Conservation (phyloP, 2,329 filamentous ascomycete genomes). For the Fusarium hostae region DNA sequence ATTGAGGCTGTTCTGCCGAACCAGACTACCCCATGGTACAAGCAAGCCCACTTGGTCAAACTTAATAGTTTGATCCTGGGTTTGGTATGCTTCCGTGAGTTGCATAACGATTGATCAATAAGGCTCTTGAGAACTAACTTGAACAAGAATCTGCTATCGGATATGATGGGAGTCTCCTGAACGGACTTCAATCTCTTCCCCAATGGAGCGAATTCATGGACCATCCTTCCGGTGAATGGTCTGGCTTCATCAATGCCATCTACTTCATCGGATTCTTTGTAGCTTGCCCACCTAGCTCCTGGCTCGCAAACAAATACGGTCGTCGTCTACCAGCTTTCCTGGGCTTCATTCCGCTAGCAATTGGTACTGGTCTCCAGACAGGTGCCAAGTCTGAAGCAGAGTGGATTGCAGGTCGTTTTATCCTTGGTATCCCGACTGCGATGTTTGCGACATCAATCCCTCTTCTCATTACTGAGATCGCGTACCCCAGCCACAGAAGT, state of each 20-base stretch:
- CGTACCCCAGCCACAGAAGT: constrained; percentile 6
- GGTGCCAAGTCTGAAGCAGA: constrained; percentile 3
- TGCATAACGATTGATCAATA: accelerated
- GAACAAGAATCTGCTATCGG: constrained; percentile 6
- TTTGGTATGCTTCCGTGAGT: constrained; percentile 16
- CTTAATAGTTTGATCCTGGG: constrained; percentile 15
- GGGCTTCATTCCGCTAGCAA: background rate
- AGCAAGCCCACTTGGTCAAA: constrained; percentile 2
- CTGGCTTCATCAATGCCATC: constrained; percentile 14
- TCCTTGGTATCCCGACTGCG: constrained; percentile 6
- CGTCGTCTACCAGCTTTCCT: constrained; percentile 4
- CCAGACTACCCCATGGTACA: constrained; percentile 11
- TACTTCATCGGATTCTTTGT: constrained; percentile 17
- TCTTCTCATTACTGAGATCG: constrained; percentile 13
- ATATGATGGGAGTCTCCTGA: constrained; percentile 14
- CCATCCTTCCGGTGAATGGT: constrained; percentile 16
- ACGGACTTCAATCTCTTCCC: constrained; percentile 12
- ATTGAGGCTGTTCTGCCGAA: constrained; percentile 11
- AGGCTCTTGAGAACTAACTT: background rate
- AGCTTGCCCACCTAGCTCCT: constrained; percentile 6
- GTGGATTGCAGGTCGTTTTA: constrained; percentile 14
- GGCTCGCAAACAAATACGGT: constrained; percentile 17
- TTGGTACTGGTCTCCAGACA: constrained; percentile 4
- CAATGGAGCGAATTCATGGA: constrained; percentile 18
- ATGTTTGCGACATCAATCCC: constrained; percentile 18